These are phyloP conservation scores for Amniculicola lignicola DNA, from an alignment of 495 filamentous ascomycete genomes.

Conservation along the genomic window DNA sequence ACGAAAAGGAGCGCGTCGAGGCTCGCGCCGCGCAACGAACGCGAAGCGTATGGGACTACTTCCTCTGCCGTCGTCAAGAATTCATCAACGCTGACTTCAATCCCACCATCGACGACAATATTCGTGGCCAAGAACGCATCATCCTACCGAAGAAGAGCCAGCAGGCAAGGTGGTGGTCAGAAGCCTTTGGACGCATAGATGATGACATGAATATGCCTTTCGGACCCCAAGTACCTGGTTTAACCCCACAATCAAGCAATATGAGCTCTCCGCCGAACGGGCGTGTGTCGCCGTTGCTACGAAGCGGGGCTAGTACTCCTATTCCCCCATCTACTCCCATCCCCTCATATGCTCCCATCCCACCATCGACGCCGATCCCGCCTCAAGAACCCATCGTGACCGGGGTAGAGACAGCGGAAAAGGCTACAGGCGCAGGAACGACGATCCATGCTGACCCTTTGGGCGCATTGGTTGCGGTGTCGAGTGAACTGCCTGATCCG, in stretches of 20 bases:
- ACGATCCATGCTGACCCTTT: constrained; percentile 14
- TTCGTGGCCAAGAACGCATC: constrained; percentile 74
- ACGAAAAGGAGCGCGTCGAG: constrained; percentile 84
- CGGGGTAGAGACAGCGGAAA: constrained; percentile 23
- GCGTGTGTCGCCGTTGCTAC: neutral
- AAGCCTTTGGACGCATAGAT: constrained; percentile 78
- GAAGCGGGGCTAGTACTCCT: constrained; percentile 15
- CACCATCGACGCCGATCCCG: too few relatives aligned
- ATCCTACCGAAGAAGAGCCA: constrained; percentile 69
- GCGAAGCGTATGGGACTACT: constrained; percentile 94
- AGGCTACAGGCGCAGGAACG: constrained; percentile 23
- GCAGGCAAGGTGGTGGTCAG: constrained; percentile 85
- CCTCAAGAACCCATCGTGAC: constrained; percentile 18
- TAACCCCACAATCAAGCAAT: constrained; percentile 11
- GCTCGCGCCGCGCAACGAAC: constrained; percentile 66
- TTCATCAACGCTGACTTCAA: constrained; percentile 83
- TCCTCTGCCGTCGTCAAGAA: constrained; percentile 70
- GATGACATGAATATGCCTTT: constrained; percentile 83
- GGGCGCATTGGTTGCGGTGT: neutral
- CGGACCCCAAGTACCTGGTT: neutral
- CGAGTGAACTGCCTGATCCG: neutral
- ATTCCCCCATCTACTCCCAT: neutral
- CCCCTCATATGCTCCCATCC: neutral
- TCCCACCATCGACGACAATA: constrained; percentile 67
- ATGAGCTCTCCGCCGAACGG: constrained; percentile 14